phyloP scores from a whole-genome alignment of 805 yeast genomes.

The Myxozyma geophila region DNA sequence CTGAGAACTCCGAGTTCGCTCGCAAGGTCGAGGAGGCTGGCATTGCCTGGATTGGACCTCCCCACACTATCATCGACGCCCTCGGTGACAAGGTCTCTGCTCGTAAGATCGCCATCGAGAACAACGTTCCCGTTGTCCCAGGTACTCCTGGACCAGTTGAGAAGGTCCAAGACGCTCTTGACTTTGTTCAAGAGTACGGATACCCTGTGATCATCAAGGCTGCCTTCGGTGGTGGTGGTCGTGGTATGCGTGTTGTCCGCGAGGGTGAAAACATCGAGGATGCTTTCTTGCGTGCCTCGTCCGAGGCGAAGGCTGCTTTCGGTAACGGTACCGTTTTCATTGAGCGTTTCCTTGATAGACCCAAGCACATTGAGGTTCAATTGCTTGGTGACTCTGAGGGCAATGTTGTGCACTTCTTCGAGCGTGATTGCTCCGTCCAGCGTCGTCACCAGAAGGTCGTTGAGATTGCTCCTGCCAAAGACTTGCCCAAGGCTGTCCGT shows the following conservation, averaged over 20 bases:
- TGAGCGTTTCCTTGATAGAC: constrained; percentile 91
- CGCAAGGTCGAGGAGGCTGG: constrained; percentile 87
- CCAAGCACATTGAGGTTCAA: constrained; percentile 98
- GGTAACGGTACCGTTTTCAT: constrained; percentile 99
- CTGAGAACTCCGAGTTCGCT: constrained; percentile 93
- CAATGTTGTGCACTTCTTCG: constrained; percentile 92
- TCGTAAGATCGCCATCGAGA: constrained; percentile 78
- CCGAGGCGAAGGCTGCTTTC: constrained; percentile 94
- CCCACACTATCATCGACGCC: constrained; percentile 81
- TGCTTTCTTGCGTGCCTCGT: constrained; percentile 90
- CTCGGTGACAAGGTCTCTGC: constrained; percentile 98
- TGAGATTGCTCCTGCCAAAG: constrained; percentile 97
- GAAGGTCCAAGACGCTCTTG: constrained; percentile 72
- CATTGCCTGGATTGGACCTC: constrained; percentile 95
- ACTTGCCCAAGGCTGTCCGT: constrained; percentile 78
- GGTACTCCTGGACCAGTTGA: constrained; percentile 98
- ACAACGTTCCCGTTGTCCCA: constrained; percentile 91
- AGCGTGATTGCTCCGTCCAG: constrained; percentile 99
- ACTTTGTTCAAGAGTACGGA: constrained; percentile 82
- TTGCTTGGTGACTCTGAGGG: constrained; percentile 92
- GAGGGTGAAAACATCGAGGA: constrained; percentile 93
- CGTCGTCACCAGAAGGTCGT: constrained; percentile 99
- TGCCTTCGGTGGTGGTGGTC: constrained; percentile 99
- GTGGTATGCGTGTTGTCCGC: constrained; percentile 99
- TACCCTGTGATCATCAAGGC: constrained; percentile 97